Conservation (phyloP, 2,329 filamentous ascomycete species). For the Ophiosphaerella korrae region DNA sequence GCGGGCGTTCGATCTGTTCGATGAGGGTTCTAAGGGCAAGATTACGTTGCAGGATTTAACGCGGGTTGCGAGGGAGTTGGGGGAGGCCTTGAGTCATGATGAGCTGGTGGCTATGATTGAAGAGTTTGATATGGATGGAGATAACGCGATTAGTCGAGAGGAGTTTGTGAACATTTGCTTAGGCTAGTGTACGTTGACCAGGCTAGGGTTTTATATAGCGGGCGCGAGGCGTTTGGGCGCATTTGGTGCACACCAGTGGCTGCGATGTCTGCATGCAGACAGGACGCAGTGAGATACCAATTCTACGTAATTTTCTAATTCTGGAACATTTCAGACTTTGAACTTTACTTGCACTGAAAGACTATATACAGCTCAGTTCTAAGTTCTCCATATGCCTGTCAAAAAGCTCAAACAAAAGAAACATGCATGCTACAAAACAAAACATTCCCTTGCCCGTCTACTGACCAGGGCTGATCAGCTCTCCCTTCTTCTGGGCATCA, state of each 20-base stretch:
- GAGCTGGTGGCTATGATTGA: conserved; percentile 96
- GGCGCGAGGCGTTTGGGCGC: conserved; percentile 9
- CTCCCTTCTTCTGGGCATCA: conserved; percentile 74
- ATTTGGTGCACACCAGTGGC: background rate
- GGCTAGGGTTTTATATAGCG: no score
- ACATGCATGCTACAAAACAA: conserved; percentile 38
- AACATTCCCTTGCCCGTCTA: conserved; percentile 45
- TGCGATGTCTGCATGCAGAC: background rate
- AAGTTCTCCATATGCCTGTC: conserved; percentile 7
- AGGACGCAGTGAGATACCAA: background rate
- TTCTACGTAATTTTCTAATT: background rate
- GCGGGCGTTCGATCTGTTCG: conserved; percentile 90
- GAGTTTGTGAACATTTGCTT: conserved; percentile 71
- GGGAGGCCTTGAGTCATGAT: conserved; percentile 89
- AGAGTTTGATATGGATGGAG: conserved; percentile 93
- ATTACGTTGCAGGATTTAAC: conserved; percentile 89
- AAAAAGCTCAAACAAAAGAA: conserved; percentile 33
- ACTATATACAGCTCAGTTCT: conserved; percentile 45
- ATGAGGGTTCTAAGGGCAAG: conserved; percentile 87
- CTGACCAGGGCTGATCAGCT: conserved; percentile 87
- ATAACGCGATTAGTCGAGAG: conserved; percentile 72
- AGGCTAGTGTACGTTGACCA: conserved; percentile 30
- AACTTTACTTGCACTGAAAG: conserved; percentile 34
- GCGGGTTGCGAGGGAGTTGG: conserved; percentile 85
- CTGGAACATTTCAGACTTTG: background rate